phyloP scores from a whole-genome alignment of 306 rosid species.

The Vigna unguiculata region DNA sequence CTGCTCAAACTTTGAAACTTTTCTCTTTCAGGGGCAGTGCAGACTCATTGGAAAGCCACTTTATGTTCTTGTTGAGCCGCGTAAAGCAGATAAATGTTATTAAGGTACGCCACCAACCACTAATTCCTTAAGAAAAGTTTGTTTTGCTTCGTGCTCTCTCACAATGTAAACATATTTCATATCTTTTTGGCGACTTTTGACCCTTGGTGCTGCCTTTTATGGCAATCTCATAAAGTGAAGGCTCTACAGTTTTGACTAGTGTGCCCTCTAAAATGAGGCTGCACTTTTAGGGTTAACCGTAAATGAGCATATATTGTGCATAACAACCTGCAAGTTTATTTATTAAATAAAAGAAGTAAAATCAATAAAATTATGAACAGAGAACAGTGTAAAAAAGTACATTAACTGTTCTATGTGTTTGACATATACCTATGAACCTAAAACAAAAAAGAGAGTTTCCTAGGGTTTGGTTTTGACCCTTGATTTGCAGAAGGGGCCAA shows the following conservation, averaged over 20 bases:
- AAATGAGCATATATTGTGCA: too few relatives aligned
- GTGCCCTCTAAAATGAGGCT: not conserved
- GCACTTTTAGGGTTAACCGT: not conserved
- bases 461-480: constrained; percentile 37
- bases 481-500: constrained; percentile 24
- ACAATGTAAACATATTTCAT: constrained; percentile 16
- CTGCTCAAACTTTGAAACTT: not conserved
- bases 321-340: too few relatives aligned
- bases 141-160: constrained; percentile 2
- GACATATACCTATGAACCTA: not conserved
- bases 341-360: too few relatives aligned
- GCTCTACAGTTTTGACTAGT: constrained; percentile 31
- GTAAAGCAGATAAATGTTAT: constrained; percentile 51
- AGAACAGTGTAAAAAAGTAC: not conserved
- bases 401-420: not conserved
- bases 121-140: constrained; percentile 3
- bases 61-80: constrained; percentile 92
- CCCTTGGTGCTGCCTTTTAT: constrained; percentile 38
- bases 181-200: constrained; percentile 25
- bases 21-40: constrained; percentile 75
- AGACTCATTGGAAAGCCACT: constrained; percentile 88
- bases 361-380: too few relatives aligned
- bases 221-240: constrained; percentile 7
- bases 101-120: constrained; percentile 49
- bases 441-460: constrained; percentile 9